Percentiles rank a stretch among this genome's conserved stretches.
Evolutionary conservation across 495 filamentous ascomycete genomes (phyloP).

Genomic region (Penicillium chermesinum): DNA sequence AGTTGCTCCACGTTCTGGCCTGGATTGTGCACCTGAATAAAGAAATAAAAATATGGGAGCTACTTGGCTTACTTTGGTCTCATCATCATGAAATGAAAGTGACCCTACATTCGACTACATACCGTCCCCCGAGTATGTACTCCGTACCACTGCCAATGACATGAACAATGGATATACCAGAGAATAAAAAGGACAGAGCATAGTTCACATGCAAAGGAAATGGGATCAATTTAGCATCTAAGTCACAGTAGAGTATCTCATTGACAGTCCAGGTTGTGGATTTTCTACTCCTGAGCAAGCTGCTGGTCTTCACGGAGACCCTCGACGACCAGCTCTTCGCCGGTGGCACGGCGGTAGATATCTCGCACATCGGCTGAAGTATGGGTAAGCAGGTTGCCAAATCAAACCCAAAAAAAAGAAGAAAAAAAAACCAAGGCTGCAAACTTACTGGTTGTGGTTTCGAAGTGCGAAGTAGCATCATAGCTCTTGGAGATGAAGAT

Average conservation of each 20-base stretch:
- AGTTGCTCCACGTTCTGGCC: no score
- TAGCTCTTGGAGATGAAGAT: slow-evolving; percentile 99
- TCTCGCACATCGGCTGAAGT: slow-evolving; percentile 79
- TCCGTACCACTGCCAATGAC: no score
- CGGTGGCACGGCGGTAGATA: slow-evolving; percentile 81
- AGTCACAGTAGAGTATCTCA: slow-evolving; percentile 28
- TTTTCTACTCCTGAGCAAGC: slow-evolving; percentile 45
- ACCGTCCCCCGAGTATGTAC: no score
- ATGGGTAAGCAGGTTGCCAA: slow-evolving; percentile 8
- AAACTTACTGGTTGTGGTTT: slow-evolving; percentile 69
- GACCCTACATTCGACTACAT: no score
- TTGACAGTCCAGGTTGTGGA: background rate
- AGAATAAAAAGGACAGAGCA: slow-evolving; percentile 12
- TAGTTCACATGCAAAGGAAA: slow-evolving; percentile 28
- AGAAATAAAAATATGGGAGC: no score
- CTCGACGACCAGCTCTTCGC: slow-evolving; percentile 75
- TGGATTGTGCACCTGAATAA: no score
- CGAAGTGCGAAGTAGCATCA: slow-evolving; percentile 95
- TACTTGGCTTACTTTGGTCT: no score
- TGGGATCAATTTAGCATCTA: slow-evolving; percentile 28
- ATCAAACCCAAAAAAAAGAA: no score
- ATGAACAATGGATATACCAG: no score
- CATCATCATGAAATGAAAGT: no score
- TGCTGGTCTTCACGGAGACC: slow-evolving; percentile 49
- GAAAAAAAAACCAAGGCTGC: background rate